phyloP scores from a whole-genome alignment of 2,329 filamentous ascomycete species.

The Fusarium brachygibbosum region DNA sequence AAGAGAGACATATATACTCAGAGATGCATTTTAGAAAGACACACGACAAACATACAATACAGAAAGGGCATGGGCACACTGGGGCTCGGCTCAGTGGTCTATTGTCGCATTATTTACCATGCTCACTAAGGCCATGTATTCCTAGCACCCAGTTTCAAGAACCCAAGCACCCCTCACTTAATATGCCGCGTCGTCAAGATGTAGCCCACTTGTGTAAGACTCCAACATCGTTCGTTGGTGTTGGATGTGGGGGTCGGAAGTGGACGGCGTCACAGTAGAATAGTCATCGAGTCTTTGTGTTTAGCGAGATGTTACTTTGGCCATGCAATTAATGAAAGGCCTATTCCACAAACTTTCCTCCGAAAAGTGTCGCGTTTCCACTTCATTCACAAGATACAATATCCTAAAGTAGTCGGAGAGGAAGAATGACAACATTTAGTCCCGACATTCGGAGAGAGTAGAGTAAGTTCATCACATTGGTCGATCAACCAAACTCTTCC shows the following conservation, averaged over 20 bases:
- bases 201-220: conserved; percentile 24
- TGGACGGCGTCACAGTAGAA: conserved; percentile 14
- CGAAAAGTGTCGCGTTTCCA: background rate
- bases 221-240: conserved; percentile 19
- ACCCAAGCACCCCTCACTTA: background rate
- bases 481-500: background rate
- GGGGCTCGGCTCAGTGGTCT: conserved; percentile 9
- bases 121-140: background rate
- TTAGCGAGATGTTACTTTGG: conserved; percentile 3
- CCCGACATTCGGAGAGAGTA: background rate
- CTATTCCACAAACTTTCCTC: background rate
- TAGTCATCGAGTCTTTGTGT: conserved; percentile 11
- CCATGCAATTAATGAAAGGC: background rate
- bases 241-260: conserved; percentile 25
- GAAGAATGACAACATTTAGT: conserved; percentile 1
- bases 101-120: conserved; percentile 16
- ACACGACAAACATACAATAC: conserved; percentile 13
- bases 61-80: conserved; percentile 12
- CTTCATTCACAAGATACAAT: background rate
- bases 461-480: background rate
- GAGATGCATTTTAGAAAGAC: conserved; percentile 26
- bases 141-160: background rate
- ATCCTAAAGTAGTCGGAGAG: background rate
- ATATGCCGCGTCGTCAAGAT: conserved; percentile 6
- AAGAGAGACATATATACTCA: conserved; percentile 16